phyloP scores from a whole-genome alignment of 345 rosid species.

The Hevea brasiliensis region DNA sequence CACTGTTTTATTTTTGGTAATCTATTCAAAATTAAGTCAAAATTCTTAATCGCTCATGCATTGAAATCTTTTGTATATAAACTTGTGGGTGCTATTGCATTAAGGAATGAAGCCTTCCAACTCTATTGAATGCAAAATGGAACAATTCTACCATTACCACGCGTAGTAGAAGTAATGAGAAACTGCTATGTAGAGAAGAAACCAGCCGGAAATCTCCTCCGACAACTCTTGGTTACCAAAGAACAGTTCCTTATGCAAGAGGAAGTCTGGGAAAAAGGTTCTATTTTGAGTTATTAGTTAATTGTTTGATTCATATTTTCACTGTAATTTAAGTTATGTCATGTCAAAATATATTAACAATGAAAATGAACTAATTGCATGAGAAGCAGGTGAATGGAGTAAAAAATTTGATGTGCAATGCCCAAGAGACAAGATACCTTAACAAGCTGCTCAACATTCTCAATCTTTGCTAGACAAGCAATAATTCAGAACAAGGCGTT shows the following conservation, averaged over 20 bases:
- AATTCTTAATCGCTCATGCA: too few species aligned
- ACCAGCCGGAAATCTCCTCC: conserved; percentile 45
- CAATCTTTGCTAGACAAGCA: conserved; percentile 51
- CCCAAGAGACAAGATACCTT: conserved; percentile 52
- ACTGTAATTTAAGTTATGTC: too few species aligned
- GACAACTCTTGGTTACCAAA: conserved; percentile 37
- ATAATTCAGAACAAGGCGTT: background rate
- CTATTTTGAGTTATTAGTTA: background rate
- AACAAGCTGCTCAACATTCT: conserved; percentile 59
- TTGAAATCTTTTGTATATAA: too few species aligned
- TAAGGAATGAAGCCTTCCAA: conserved; percentile 82
- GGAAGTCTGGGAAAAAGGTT: conserved; percentile 57
- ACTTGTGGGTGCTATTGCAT: background rate
- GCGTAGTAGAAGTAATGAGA: conserved; percentile 62
- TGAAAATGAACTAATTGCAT: background rate
- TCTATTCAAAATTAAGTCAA: background rate
- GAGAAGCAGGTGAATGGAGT: conserved; percentile 53
- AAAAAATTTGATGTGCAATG: conserved; percentile 51
- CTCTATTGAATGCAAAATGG: conserved; percentile 49
- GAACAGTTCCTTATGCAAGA: conserved; percentile 64
- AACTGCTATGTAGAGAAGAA: conserved; percentile 28
- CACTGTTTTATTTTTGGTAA: conserved; percentile 84
- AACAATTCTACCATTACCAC: conserved; percentile 50
- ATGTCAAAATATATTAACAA: background rate
- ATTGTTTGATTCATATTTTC: too few species aligned